Evolutionary conservation across 1,284 basidiomycete genomes (phyloP), one percentile per base, ranked within the genome.

Genomic region (Mrakiaceae sp.): DNA sequence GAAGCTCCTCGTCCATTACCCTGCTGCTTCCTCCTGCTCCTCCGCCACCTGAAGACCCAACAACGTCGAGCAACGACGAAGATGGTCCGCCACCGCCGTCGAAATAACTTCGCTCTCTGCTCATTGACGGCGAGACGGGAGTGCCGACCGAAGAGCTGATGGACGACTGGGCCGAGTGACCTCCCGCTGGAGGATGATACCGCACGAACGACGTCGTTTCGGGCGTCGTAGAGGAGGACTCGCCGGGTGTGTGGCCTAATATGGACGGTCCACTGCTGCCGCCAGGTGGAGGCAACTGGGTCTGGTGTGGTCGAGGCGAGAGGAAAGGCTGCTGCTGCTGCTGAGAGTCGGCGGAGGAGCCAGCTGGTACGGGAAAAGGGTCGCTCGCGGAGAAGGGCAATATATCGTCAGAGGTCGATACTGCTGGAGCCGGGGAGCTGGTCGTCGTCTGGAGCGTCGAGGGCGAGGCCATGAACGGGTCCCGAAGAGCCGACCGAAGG

Each of bases 1-100:
- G 68, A 47, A 79, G 72, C 59, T 77, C 77, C 44, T 78, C 77
- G 67, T 79, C 78, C 57, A 74, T 74, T 16, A 76, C 69, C 14
- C 55, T 61, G 12, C 58, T 58, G 4, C 62, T 64, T 4, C 64
- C 63, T 4, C 64, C 50, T 2, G 14, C 44, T 48, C 49, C 56
- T 53, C 50, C 54, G 58, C n/a, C 54, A 14, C 16, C 43, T 47
- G 42, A 11, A 3, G 42, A 14, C 48, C 46, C 52, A 12, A 49
- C 39, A 6, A 11, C 5, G 6, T 5, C 51, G 27, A 4, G n/a
- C 11, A 58, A 52, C 16, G 55, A 42, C 4, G 5, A 7, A 16
- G 16, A 11, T 7, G 47, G 40, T n/a, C 58, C 49, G 9, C 58
- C 66, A 46, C 55, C 66, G 39, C 66, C 70, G 14, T 70, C 70